Percentiles rank a stretch among this genome's conserved stretches.
Conservation (phyloP, 495 filamentous ascomycete genomes). For the Tuber umbilicatum region DNA sequence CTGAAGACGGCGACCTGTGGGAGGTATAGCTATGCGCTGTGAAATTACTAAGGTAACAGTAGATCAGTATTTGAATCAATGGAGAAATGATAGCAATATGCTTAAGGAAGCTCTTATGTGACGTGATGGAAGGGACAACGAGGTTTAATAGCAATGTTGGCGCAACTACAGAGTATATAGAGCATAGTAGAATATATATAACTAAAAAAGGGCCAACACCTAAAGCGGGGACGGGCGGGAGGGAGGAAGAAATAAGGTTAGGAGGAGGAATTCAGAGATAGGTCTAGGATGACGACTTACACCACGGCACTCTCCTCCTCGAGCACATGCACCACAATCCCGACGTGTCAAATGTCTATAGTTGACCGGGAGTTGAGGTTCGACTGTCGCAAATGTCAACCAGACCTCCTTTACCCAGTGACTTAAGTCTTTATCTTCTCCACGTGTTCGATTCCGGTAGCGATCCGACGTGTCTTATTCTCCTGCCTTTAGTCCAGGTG, state of each 20-base stretch:
- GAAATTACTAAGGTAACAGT: slow-evolving; percentile 18
- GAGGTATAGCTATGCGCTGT: slow-evolving; percentile 23
- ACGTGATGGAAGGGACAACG: background rate
- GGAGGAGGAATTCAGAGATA: slow-evolving; percentile 3
- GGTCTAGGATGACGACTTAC: slow-evolving; percentile 17
- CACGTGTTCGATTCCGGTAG: slow-evolving; percentile 20
- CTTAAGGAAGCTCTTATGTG: background rate
- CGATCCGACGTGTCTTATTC: slow-evolving; percentile 13
- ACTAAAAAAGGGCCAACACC: background rate
- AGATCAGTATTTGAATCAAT: background rate
- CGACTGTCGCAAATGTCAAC: slow-evolving; percentile 12
- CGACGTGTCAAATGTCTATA: slow-evolving; percentile 25
- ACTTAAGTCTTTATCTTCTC: slow-evolving; percentile 7
- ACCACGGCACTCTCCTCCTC: background rate
- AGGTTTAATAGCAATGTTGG: background rate
- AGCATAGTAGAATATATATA: background rate
- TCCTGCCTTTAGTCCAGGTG: slow-evolving; percentile 12
- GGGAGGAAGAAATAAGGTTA: slow-evolving; percentile 8
- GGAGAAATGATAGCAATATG: background rate
- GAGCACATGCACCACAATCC: slow-evolving; percentile 18
- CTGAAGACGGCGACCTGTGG: background rate
- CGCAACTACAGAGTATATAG: background rate
- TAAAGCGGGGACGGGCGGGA: slow-evolving; percentile 3
- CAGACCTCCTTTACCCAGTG: slow-evolving; percentile 15
- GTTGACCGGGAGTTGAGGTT: slow-evolving; percentile 11